Evolutionary conservation across 306 rosid species (phyloP), one percentile per base, ranked within the genome.

Genomic region (Prunus dulcis): DNA sequence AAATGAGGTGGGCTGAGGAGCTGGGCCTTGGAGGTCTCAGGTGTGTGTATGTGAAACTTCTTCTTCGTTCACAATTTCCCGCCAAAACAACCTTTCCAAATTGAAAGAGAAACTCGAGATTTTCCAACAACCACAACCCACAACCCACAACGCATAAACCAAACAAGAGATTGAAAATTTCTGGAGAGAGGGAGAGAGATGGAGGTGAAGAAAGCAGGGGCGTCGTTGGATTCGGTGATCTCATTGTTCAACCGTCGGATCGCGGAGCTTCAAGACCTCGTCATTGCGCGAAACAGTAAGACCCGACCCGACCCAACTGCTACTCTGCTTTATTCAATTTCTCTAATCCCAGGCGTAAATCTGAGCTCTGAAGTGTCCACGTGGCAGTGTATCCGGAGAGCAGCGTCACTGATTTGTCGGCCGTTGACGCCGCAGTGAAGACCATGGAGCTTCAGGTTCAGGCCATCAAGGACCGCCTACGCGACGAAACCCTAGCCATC

Each of bases 381-480:
- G 43, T 84, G 34, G 19, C 80, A 92, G 96, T 92, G 97, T 89
- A 86, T 34, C 97, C 96, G 17, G 93, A 95, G 2, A 90, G 90
- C 77, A 86, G 91, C 80, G 76, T 90, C 76, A 50, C 91, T 46
- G 98, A 94, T 79, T 86, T 94, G 69, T 85, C 90, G 9, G 89
- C 93, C 10, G 85, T 94, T 72, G 98, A 91, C 64, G 82, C 89
- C 38, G 83, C 93, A 4, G 78, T 92, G 80, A 90, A 66, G 74
- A 89, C 87, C 5, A 86, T 92, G 93, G 98, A 94, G 88, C 84
- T 91, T 79, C 97, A 94, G 88, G 90, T 92, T 11, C 93, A 92
- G 80, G 85, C 87, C 22, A 90, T 94, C 84, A 90, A 92, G 87
- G 96, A 85, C 47, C 90, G 90, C 11, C 77, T 94, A 74, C 91